These are phyloP conservation scores for Coelastrella sp. DNA, from an alignment of 139 green algal genomes.

Conservation along the genomic window DNA sequence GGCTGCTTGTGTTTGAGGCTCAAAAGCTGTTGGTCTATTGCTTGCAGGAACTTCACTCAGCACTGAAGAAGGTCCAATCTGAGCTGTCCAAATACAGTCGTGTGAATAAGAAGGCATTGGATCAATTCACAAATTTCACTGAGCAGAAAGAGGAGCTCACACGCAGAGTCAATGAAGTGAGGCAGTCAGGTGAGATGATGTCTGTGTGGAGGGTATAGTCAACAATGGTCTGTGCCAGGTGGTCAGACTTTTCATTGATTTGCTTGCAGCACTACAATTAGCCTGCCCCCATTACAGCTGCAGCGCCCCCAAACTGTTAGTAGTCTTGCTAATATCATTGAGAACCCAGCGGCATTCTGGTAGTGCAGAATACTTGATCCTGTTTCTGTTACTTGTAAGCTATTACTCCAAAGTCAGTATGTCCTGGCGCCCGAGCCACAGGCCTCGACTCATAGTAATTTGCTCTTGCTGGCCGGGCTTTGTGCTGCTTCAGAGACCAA, in stretches of 20 bases:
- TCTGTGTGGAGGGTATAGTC: no score
- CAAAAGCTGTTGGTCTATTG: not conserved
- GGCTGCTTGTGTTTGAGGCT: no score
- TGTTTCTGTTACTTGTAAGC: no score
- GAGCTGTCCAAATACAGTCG: conserved; percentile 82
- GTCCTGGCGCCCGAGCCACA: not conserved
- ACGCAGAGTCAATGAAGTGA: not conserved
- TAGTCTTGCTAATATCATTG: no score
- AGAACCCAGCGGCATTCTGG: no score
- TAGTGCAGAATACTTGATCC: no score
- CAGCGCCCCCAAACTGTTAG: no score
- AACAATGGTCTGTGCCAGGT: not conserved
- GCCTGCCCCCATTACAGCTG: not conserved
- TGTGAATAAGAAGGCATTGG: conserved; percentile 98
- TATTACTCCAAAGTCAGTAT: no score
- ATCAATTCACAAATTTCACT: conserved; percentile 96
- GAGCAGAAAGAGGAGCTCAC: conserved; percentile 90
- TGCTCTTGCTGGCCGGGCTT: not conserved
- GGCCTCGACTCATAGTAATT: no score
- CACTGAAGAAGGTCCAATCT: conserved; percentile 71
- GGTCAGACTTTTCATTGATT: no score
- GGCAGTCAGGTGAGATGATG: not conserved
- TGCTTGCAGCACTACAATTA: not conserved
- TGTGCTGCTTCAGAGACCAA: conserved; percentile 56
- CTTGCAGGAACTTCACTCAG: conserved; percentile 75